Percentiles rank a stretch among this genome's conserved stretches.
Conservation (phyloP, 2,329 filamentous ascomycete species). For the Monosporascus sp. region DNA sequence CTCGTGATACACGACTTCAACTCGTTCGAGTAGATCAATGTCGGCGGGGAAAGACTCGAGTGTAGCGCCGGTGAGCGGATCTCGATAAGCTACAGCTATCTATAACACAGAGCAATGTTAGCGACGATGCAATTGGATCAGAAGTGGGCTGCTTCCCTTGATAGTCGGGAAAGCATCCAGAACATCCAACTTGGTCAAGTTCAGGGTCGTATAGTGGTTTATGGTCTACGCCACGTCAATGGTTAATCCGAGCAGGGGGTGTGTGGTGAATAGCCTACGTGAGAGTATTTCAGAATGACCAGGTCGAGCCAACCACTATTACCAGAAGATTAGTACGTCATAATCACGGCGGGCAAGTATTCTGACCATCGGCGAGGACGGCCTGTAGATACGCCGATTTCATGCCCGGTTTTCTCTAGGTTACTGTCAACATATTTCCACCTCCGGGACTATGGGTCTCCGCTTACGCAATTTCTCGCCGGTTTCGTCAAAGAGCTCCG, state of each 20-base stretch:
- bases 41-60: conserved; percentile 3
- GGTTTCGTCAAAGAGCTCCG: not conserved
- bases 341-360: conserved; percentile 26
- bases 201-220: conserved; percentile 61
- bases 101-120: not conserved
- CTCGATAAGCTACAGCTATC: not conserved
- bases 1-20: conserved; percentile 4
- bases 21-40: conserved; percentile 1
- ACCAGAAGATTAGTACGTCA: conserved; percentile 22
- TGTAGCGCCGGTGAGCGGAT: not conserved
- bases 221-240: conserved; percentile 32
- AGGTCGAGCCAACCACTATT: conserved; percentile 60
- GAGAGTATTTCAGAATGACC: conserved; percentile 61
- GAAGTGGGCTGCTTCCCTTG: conserved; percentile 34
- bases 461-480: conserved; percentile 19
- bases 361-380: conserved; percentile 9
- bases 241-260: not conserved
- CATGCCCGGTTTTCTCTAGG: conserved; percentile 2
- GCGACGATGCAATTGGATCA: not conserved
- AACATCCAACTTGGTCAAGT: conserved; percentile 57
- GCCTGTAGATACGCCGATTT: conserved; percentile 1
- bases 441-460: not conserved
- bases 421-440: not conserved
- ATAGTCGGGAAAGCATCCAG: conserved; percentile 70
- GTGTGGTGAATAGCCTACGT: conserved; percentile 8